Base-by-base conservation (phyloP, 331 rosid genomes). In the Rosa hybrid region DNA sequence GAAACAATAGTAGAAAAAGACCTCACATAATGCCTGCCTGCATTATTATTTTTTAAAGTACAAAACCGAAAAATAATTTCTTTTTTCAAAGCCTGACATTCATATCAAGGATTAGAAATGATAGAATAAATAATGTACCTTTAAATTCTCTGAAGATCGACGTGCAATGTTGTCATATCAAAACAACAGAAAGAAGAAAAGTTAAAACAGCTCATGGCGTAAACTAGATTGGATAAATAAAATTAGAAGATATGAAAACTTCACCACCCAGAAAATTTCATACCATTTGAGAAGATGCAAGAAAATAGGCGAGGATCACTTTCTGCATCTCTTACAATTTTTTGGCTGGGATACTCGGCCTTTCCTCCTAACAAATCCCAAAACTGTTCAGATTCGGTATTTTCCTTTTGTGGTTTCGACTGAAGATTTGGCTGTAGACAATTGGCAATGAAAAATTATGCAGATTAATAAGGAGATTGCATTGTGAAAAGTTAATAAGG, bases 361-460 rank as follows among this genome's bases (percentile, higher is more conserved):
- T 96, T 96, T 44, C 94, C 98, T 75, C 97, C 94, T 76, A 96
- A 88, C 74, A 93, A 78, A 9, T 84, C 96, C 99, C 99, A 93
- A 87, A 93, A 96, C 83, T 89, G 94, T 81, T 96, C 98, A 81
- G 96, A 83, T 86, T 96, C 99, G 13, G 88, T 49, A 59, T 97
- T 97, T 87, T 96, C 99, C 82, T 87, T 96, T 53, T 88, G 98
- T 65, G 92, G 72, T 88, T 83, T 96, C 71, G 94, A 78, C 78
- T 89, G 99, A 77, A 90, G 75, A 83, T 93, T 91, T 45, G 99
- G 99, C 99, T 96, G 98, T 84, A 85, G 81, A 80, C 69, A 80
- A 84, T 87, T 68, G 74, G 63, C 71, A 85, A 77, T 63, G 78
- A 85, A 64, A 68, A 82, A 53, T 80, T 84, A 84, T 84, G 54